Evolutionary conservation across 495 filamentous ascomycete genomes (phyloP), one percentile per base, ranked within the genome.

Genomic region (Penicillium maclennaniae): DNA sequence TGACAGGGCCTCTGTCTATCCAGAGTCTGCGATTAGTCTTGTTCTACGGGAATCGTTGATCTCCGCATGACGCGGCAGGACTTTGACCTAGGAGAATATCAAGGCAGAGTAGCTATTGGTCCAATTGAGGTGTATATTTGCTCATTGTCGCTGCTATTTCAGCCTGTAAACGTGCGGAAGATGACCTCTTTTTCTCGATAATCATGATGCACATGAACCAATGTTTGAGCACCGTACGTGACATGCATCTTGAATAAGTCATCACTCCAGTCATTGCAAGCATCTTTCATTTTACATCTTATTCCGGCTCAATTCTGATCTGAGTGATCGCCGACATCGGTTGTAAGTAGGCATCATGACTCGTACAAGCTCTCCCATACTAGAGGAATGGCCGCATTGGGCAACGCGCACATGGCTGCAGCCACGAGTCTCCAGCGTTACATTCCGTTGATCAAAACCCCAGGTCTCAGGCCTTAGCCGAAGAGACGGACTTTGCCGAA

Each of bases 401-500:
- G 41, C 6, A 9, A 42, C 15, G 20, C 9, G 38, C 58, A 61
- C 54, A 61, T 58, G 58, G 55, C 26, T 21, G 17, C 39, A 44
- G 54, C 58, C 58, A 58, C 54, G 47, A 54, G 55, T n/a, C 3
- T n/a, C 43, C 44, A 40, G 47, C 41, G 49, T 37, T 53, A 42
- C 37, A 56, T 53, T 40, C 54, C 25, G 34, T 27, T 31, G 44
- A 48, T 15, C 45, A 14, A 34, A 1, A 34, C 31, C 31, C 31
- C 9, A 1, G 6, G 27, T 7, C 10, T 34, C 31, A 12, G 15
- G 31, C 3, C 31, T 34, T 12, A n/a, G 27, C 27, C 27, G 9
- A 12, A 34, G 0, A 1, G 15, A 14, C 15, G 8, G 14, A 14
- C 10, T 34, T 14, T 34, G 31, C 31, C 31, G 31, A 12, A 34